A percentile compares a stretch with the other conserved stretches of the same genome.
phyloP scores from a whole-genome alignment of 2,329 filamentous ascomycete genomes.

The Fonsecaea pedrosoi region DNA sequence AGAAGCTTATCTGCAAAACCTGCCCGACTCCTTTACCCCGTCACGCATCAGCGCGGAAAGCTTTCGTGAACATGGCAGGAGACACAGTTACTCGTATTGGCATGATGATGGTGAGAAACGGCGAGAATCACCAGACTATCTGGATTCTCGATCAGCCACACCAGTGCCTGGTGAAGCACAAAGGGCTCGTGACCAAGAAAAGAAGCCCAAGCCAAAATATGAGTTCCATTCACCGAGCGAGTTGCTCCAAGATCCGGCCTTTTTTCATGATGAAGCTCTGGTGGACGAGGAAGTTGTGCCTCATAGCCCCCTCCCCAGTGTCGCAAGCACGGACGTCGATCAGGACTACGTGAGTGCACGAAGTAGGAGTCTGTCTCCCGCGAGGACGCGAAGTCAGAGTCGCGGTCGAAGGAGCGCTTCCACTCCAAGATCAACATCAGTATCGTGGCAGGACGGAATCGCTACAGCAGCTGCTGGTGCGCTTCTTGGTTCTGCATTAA shows the following conservation, averaged over 20 bases:
- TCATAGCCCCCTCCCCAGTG: constrained; percentile 38
- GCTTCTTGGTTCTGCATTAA: constrained; percentile 19
- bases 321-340: constrained; percentile 37
- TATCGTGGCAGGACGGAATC: constrained; percentile 28
- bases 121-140: constrained; percentile 51
- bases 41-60: constrained; percentile 29
- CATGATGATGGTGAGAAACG: constrained; percentile 24
- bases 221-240: constrained; percentile 57
- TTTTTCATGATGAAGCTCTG: constrained; percentile 39
- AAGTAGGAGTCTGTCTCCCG: constrained; percentile 34
- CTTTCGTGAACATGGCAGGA: constrained; percentile 40
- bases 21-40: constrained; percentile 34
- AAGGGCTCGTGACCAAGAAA: constrained; percentile 38
- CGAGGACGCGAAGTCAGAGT: constrained; percentile 28
- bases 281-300: constrained; percentile 23
- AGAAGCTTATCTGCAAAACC: constrained; percentile 43
- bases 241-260: constrained; percentile 49
- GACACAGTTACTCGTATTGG: constrained; percentile 40
- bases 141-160: constrained; percentile 71
- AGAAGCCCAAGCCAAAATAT: constrained; percentile 51
- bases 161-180: constrained; percentile 66
- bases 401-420: constrained; percentile 26
- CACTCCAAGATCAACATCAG: constrained; percentile 30
- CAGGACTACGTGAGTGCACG: constrained; percentile 39
- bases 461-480: constrained; percentile 26